Evolutionary conservation across 768 basidiomycete genomes (phyloP), one percentile per base, ranked within the genome.

Genomic region (Sporobolomyces pararoseus): DNA sequence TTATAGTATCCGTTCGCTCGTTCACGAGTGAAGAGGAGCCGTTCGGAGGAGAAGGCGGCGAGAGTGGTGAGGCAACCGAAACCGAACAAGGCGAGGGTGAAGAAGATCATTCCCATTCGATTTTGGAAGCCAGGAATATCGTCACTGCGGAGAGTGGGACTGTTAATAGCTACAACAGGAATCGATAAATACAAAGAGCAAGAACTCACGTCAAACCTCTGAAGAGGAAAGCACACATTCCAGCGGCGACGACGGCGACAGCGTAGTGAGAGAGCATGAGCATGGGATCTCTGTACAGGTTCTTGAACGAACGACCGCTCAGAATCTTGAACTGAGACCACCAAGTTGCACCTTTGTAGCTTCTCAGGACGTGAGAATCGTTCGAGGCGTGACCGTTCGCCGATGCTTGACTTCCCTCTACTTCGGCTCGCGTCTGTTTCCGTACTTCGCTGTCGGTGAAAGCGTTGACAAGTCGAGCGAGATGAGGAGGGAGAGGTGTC

Each of bases 61-160:
- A 99, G 82, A 63, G 94, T 97, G 14, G 93, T 93, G 65, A 99
- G 81, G 78, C 92, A 95, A 7, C 95, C 95, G 81, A 99, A 98
- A 4, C 93, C 96, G 75, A 99, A 98, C 13, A 99, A 82, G 2
- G 93, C 88, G n/a, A 99, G 83, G 4, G 92, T 88, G 81, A 99
- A 99, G 83, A 99, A 94, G 86, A 98, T 97, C 62, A 97, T 84
- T 13, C 94, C 90, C 85, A 79, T 83, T 73, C 92, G 84, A 77
- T 95, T 94, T 83, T 98, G 95, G 86, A 99, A 96, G 7, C 95
- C 95, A 9, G 90, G 87, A 58, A 98, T 97, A 80, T 97, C 94
- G 77, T 93, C 88, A 21, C 87, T 88, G 75, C 4, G 16, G 67
- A 9, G 49, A 13, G 17, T 34, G 21, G 17, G 70, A 57, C 19